Conservation (phyloP, 805 yeast genomes). For the Candida berthetii region DNA sequence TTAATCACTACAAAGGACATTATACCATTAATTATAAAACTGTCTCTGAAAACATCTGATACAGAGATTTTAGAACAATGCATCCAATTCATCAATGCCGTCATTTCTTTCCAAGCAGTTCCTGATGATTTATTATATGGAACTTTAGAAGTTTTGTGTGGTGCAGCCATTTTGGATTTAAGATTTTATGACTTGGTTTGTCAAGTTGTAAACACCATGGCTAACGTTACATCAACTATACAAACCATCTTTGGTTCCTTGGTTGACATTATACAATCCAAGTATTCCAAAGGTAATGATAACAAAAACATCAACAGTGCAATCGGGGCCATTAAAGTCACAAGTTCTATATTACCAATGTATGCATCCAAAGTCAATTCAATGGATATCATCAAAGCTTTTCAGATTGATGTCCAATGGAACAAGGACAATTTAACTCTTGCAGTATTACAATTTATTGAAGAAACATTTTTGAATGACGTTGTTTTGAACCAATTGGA, state of each 20-base stretch:
- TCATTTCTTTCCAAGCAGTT: conserved; percentile 38
- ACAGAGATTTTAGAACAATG: conserved; percentile 28
- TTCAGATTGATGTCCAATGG: conserved; percentile 24
- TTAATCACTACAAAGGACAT: conserved; percentile 29
- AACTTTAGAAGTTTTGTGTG: conserved; percentile 39
- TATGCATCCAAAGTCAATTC: conserved; percentile 21
- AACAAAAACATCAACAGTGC: conserved; percentile 22
- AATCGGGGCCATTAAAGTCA: conserved; percentile 32
- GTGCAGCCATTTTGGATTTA: conserved; percentile 30
- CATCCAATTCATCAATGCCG: conserved; percentile 34
- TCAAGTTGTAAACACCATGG: conserved; percentile 31
- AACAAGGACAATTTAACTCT: conserved; percentile 33
- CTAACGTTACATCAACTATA: conserved; percentile 8
- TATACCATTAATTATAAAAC: conserved; percentile 26
- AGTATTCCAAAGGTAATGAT: conserved; percentile 7
- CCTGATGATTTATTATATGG: conserved; percentile 33
- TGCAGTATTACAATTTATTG: conserved; percentile 33
- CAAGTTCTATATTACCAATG: conserved; percentile 25
- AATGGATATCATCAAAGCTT: conserved; percentile 25
- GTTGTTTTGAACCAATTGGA: conserved; percentile 25
- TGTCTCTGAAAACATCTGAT: conserved; percentile 35
- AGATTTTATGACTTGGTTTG: conserved; percentile 28
- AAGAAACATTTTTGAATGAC: conserved; percentile 30
- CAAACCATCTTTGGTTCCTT: conserved; percentile 9
- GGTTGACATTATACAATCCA: conserved; percentile 10